Percentiles rank a stretch among this genome's conserved stretches.
Conservation (phyloP, 225 moss, liverwort and hornwort species). For the Physcomitrium patens region DNA sequence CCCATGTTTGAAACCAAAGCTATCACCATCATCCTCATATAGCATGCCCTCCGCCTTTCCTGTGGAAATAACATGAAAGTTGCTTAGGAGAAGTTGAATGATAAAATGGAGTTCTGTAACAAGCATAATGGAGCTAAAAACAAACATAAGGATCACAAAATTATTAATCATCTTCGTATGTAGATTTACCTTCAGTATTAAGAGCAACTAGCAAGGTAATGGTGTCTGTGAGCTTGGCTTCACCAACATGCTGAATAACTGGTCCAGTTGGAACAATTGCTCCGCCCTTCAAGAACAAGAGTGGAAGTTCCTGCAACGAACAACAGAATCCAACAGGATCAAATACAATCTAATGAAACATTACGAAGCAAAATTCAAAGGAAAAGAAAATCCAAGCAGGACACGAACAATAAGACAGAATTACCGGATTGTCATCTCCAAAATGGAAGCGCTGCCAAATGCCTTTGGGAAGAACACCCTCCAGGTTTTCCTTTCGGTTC, state of each 20-base stretch:
- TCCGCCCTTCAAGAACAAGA: slow-evolving; percentile 81
- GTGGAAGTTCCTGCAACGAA: slow-evolving; percentile 68
- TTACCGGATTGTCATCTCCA: slow-evolving; percentile 75
- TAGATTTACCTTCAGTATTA: slow-evolving; percentile 53
- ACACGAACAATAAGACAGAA: not conserved
- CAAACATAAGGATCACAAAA: not conserved
- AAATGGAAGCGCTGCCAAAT: slow-evolving; percentile 88
- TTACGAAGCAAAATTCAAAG: not conserved
- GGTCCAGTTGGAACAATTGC: slow-evolving; percentile 73
- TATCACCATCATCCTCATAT: slow-evolving; percentile 83
- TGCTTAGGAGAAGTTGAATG: not conserved
- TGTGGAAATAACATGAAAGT: slow-evolving; percentile 23
- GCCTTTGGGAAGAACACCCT: slow-evolving; percentile 60
- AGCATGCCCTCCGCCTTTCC: slow-evolving; percentile 72
- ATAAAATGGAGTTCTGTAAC: no score
- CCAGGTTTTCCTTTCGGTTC: slow-evolving; percentile 37
- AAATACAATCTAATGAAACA: not conserved
- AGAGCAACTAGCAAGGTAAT: slow-evolving; percentile 79
- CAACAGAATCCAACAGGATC: not conserved
- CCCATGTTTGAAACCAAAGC: slow-evolving; percentile 68
- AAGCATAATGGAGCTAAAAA: no score
- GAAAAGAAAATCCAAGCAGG: not conserved
- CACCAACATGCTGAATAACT: slow-evolving; percentile 59
- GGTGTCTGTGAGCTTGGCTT: slow-evolving; percentile 52
- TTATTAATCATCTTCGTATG: not conserved